These are phyloP conservation scores for Pleurotus giganteus DNA, from an alignment of 768 basidiomycete species.

Conservation along the genomic window DNA sequence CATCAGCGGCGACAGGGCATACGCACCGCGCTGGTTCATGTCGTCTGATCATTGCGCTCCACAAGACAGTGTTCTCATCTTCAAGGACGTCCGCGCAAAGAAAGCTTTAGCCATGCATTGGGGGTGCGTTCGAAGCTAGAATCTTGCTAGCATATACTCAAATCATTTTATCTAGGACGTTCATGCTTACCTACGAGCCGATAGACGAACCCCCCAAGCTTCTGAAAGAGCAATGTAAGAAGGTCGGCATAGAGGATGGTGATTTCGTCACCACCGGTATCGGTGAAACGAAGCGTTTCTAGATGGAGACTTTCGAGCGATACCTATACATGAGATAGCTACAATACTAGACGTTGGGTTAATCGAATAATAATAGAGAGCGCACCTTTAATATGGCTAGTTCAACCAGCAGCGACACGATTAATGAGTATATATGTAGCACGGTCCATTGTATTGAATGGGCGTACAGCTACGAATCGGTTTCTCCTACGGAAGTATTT, in stretches of 20 bases:
- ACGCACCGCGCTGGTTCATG: constrained; percentile 53
- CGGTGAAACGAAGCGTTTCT: constrained; percentile 52
- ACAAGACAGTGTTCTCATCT: constrained; percentile 65
- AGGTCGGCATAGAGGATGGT: constrained; percentile 48
- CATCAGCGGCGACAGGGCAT: constrained; percentile 48
- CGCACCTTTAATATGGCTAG: no score
- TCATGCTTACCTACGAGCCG: constrained; percentile 52
- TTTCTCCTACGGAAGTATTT: no score
- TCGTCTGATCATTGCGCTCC: constrained; percentile 65
- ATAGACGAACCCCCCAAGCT: constrained; percentile 58
- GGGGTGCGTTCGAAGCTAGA: constrained; percentile 55
- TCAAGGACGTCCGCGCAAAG: constrained; percentile 59
- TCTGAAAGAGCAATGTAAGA: constrained; percentile 50
- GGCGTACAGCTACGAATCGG: no score
- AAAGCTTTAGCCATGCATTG: constrained; percentile 70
- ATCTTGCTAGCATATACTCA: no score
- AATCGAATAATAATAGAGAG: neutral
- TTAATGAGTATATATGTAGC: no score
- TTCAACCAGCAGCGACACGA: no score
- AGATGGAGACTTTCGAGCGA: neutral
- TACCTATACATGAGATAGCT: no score
- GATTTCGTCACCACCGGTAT: constrained; percentile 58
- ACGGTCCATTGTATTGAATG: no score
- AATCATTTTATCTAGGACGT: constrained; percentile 35
- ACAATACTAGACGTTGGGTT: no score